Evolutionary conservation across 495 filamentous ascomycete genomes (phyloP).

Genomic region (Annulohypoxylon stygium): DNA sequence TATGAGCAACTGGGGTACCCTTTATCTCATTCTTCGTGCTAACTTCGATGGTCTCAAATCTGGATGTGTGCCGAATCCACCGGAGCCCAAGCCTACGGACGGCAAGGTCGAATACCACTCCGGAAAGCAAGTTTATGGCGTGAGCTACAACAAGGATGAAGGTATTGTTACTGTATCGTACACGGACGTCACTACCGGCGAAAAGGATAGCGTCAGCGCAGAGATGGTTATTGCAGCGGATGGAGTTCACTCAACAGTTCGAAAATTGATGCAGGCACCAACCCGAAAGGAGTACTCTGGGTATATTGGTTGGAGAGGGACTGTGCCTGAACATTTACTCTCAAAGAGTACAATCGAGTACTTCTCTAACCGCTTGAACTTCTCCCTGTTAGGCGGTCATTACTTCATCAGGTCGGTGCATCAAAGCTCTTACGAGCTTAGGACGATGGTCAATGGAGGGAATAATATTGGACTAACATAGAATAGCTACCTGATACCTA

Average conservation of each 20-base stretch:
- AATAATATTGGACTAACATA: background rate
- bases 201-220: constrained; percentile 40
- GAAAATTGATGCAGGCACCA: constrained; percentile 55
- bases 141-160: background rate
- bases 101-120: constrained; percentile 5
- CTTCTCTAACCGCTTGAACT: constrained; percentile 44
- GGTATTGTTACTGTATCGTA: background rate
- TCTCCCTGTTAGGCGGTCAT: background rate
- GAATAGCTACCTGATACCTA: background rate
- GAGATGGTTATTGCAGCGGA: constrained; percentile 59
- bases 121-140: constrained; percentile 2
- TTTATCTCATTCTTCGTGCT: background rate
- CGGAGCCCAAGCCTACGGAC: constrained; percentile 1
- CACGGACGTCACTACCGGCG: constrained; percentile 6
- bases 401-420: constrained; percentile 7
- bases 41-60: constrained; percentile 3
- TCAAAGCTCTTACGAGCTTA: background rate
- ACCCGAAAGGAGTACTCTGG: constrained; percentile 61
- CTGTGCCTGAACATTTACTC: constrained; percentile 56
- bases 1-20: constrained; percentile 9
- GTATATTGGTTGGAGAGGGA: constrained; percentile 66
- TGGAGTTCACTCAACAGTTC: constrained; percentile 56
- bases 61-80: background rate
- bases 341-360: constrained; percentile 47
- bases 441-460: background rate